Percentiles rank a stretch among this genome's conserved stretches.
Conservation (phyloP, 1,284 basidiomycete genomes). For the Thelephora terrestris region DNA sequence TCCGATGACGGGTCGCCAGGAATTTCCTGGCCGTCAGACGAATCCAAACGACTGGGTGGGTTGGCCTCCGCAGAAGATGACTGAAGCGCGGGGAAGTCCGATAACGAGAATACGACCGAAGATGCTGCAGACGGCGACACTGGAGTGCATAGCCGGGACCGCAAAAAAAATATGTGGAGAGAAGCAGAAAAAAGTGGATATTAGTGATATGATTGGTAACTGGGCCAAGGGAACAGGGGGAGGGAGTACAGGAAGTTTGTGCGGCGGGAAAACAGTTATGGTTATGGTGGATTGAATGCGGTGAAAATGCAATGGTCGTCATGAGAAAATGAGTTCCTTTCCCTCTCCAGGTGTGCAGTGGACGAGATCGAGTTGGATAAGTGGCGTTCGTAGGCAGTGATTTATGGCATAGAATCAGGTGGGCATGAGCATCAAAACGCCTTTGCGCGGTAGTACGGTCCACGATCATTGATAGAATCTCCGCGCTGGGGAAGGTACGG, state of each 20-base stretch:
- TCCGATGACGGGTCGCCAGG: slow-evolving; percentile 8
- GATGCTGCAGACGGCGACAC: slow-evolving; percentile 37
- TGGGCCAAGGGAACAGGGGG: background rate
- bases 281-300: background rate
- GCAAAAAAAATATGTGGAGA: background rate
- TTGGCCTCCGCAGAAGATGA: slow-evolving; percentile 18
- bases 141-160: slow-evolving; percentile 22
- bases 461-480: slow-evolving; percentile 59
- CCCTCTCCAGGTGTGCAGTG: background rate
- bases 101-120: slow-evolving; percentile 42
- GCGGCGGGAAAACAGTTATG: too few species aligned
- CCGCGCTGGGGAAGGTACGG: slow-evolving; percentile 75
- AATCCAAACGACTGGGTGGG: slow-evolving; percentile 18
- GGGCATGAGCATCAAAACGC: background rate
- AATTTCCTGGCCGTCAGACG: slow-evolving; percentile 10
- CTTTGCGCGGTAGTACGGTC: slow-evolving; percentile 19
- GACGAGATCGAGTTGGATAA: background rate
- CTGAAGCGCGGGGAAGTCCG: slow-evolving; percentile 56
- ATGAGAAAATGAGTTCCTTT: background rate
- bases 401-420: background rate
- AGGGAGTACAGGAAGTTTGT: background rate
- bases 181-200: slow-evolving; percentile 5
- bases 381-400: background rate
- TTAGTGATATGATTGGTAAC: background rate
- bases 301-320: background rate